These are phyloP conservation scores for Candida corydali DNA, from an alignment of 805 yeast genomes.

Conservation along the genomic window DNA sequence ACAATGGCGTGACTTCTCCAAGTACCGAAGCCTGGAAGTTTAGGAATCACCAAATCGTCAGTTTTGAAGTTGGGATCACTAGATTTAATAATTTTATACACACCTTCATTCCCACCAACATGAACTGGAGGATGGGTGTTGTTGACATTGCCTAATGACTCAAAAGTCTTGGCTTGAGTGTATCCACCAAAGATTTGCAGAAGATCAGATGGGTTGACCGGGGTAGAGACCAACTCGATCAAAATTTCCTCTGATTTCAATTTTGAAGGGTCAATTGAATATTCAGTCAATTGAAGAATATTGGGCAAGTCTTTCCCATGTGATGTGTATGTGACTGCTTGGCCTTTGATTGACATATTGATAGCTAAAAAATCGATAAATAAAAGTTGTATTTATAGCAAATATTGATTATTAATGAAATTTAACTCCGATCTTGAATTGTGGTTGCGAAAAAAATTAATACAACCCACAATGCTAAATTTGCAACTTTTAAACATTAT, in stretches of 20 bases:
- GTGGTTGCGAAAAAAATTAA: neutral
- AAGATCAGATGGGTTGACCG: constrained; percentile 87
- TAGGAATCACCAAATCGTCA: constrained; percentile 89
- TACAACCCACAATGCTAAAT: too few species aligned
- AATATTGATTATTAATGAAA: too few species aligned
- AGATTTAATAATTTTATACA: constrained; percentile 74
- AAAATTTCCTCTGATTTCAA: constrained; percentile 41
- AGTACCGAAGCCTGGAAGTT: constrained; percentile 74
- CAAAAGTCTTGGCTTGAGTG: constrained; percentile 64
- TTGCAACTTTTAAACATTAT: too few species aligned
- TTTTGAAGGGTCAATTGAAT: constrained; percentile 18
- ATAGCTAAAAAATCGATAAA: too few species aligned
- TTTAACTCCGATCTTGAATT: neutral
- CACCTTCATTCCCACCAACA: constrained; percentile 92
- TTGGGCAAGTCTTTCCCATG: constrained; percentile 17
- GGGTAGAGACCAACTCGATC: constrained; percentile 71
- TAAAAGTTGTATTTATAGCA: too few species aligned
- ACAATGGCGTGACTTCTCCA: constrained; percentile 69
- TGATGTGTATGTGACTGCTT: constrained; percentile 24
- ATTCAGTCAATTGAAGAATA: constrained; percentile 16
- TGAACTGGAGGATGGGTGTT: constrained; percentile 51
- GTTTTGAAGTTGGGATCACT: constrained; percentile 48
- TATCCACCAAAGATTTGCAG: constrained; percentile 85
- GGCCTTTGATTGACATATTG: constrained; percentile 12
- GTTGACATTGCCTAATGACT: constrained; percentile 43